These are phyloP conservation scores for Globisporangium acanthophoron DNA, from an alignment of 352 stramenopile species.

Conservation along the genomic window DNA sequence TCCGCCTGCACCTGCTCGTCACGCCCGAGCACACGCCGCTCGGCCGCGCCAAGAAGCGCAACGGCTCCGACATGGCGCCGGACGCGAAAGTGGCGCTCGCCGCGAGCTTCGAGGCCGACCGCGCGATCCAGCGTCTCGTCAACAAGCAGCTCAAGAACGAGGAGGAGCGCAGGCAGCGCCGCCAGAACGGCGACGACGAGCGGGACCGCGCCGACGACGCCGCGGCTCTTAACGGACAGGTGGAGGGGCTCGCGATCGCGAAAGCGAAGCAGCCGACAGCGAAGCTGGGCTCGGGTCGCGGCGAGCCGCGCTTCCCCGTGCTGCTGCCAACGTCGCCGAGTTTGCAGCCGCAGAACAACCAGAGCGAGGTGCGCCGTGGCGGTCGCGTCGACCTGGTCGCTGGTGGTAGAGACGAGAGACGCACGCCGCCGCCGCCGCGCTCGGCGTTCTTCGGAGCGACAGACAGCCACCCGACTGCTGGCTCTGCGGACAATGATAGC, in stretches of 20 bases:
- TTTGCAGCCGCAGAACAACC: neutral
- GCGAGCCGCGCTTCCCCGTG: slow-evolving; percentile 4
- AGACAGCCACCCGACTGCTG: neutral
- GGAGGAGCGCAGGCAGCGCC: slow-evolving; percentile 5
- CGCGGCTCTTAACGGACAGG: neutral
- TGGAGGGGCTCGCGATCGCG: neutral
- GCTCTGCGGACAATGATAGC: too few species aligned
- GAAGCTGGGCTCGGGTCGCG: neutral
- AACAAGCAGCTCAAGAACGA: slow-evolving; percentile 9
- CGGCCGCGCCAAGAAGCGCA: slow-evolving; percentile 5
- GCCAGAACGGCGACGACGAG: slow-evolving; percentile 1
- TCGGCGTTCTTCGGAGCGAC: neutral
- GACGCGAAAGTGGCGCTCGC: slow-evolving; percentile 11
- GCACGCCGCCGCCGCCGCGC: too few species aligned
- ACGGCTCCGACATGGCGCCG: neutral
- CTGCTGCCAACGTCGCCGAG: slow-evolving; percentile 1
- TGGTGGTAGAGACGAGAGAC: neutral
- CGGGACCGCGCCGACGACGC: neutral
- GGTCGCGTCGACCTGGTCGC: too few species aligned
- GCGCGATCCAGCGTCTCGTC: slow-evolving; percentile 11
- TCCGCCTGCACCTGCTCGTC: slow-evolving; percentile 52
- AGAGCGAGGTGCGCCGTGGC: neutral
- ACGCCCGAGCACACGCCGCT: slow-evolving; percentile 8
- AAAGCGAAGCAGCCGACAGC: neutral
- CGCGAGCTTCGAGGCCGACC: neutral